phyloP scores from a whole-genome alignment of 108 stramenopile genomes.

The Nitzschia sp. region DNA sequence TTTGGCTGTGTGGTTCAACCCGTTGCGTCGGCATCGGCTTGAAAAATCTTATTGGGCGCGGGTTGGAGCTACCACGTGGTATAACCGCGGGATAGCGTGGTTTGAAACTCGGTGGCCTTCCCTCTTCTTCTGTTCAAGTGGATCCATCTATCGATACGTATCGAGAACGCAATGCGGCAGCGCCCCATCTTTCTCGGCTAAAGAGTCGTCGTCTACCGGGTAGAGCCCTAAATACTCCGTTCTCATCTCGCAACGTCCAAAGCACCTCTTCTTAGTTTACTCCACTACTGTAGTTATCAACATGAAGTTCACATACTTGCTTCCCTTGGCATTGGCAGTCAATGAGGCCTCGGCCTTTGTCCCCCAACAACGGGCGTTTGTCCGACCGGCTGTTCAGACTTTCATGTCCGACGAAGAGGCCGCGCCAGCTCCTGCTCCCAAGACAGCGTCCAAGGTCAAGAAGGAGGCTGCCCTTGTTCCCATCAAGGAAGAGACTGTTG shows the following conservation, averaged over 20 bases:
- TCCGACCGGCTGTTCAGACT: slow-evolving; percentile 10
- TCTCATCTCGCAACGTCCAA: no score
- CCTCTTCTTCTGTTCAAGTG: no score
- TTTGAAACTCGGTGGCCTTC: no score
- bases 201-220: no score
- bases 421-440: slow-evolving; percentile 16
- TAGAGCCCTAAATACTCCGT: no score
- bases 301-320: slow-evolving; percentile 41
- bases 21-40: not conserved
- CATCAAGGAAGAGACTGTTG: slow-evolving; percentile 88
- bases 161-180: not conserved
- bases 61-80: not conserved
- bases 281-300: not conserved
- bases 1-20: not conserved
- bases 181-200: not conserved
- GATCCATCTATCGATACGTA: not conserved
- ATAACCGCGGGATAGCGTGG: not conserved
- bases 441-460: slow-evolving; percentile 19
- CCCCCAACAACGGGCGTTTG: slow-evolving; percentile 23
- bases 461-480: slow-evolving; percentile 63
- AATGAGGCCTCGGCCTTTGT: slow-evolving; percentile 41
- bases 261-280: no score
- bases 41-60: not conserved
- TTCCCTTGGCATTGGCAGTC: slow-evolving; percentile 32
- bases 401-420: slow-evolving; percentile 29